Evolutionary conservation across 805 yeast genomes (phyloP), one percentile per base, ranked within the genome.

Genomic region (Torulaspora gathmanii): DNA sequence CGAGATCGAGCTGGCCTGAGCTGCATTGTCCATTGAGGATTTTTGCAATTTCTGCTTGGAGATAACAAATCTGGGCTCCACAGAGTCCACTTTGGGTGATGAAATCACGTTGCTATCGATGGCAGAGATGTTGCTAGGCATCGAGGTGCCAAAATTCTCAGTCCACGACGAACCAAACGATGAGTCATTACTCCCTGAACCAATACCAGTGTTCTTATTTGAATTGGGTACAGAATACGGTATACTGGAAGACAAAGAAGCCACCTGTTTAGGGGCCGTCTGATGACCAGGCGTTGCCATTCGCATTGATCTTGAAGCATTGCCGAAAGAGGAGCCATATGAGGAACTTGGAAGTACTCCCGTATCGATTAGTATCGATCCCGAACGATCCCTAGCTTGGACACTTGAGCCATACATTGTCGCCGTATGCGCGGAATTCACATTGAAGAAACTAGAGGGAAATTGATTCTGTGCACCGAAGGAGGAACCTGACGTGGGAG

Each of bases 31-130:
- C 38, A 39, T 43, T 2, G 65, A 53, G 3, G 60, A 52, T 41
- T 59, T 64, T 40, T 64, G 68, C 10, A 65, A 49, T 44, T 85
- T 77, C 49, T 83, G 93, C 56, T 86, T 80, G 9, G 95, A 85
- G 31, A 89, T 83, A 40, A 89, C 80, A 60, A 89, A 88, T 34
- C 96, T 73, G 12, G 95, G 85, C 60, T 88, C 96, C n/a, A 89
- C 80, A 26, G 80, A 74, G 12, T 73, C 70, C 5, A 84, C 84
- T 42, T 74, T 77, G 3, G 93, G 93, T 0, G 90, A 83, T 43
- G 80, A 80, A 45, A 85, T 79, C 47, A 80, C 79, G 45, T 79
- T 82, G 10, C 87, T 80, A 48, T 60, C 73, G 47, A 65, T 72
- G 45, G 70, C 69, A 16, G 70, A 52, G 8, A 68, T 64, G 50